Conservation (phyloP, 2,329 filamentous ascomycete genomes). For the Pseudogymnoascus sp. region DNA sequence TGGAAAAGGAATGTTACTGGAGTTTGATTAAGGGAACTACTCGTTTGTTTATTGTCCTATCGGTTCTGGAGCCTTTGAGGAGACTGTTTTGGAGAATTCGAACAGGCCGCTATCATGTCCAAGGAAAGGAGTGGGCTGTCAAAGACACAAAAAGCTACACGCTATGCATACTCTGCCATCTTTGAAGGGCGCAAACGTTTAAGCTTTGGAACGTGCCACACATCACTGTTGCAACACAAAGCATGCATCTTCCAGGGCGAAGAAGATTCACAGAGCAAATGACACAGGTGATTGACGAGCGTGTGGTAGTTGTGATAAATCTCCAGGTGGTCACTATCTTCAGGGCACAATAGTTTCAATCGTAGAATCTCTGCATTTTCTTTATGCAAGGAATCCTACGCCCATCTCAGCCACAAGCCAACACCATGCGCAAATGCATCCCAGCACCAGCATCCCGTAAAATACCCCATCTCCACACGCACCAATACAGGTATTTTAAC, state of each 20-base stretch:
- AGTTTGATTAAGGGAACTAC: background rate
- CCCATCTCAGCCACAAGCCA: slow-evolving; percentile 26
- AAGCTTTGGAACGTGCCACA: background rate
- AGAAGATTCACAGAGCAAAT: background rate
- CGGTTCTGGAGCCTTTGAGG: background rate
- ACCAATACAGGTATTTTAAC: slow-evolving; percentile 99
- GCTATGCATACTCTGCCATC: background rate
- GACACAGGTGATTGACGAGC: background rate
- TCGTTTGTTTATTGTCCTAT: background rate
- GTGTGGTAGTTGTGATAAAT: slow-evolving; percentile 2
- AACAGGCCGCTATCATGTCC: background rate
- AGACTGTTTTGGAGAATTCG: background rate
- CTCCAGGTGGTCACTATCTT: slow-evolving; percentile 1
- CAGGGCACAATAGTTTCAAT: background rate
- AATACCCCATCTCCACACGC: slow-evolving; percentile 62
- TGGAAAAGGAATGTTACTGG: background rate
- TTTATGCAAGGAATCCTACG: slow-evolving; percentile 29
- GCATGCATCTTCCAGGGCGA: background rate
- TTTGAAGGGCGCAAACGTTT: background rate
- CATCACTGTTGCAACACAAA: background rate
- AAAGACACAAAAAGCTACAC: background rate
- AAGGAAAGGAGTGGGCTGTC: background rate
- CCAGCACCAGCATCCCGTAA: slow-evolving; percentile 23
- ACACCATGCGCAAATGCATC: slow-evolving; percentile 31
- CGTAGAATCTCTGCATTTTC: slow-evolving; percentile 27